A percentile compares a stretch with the other conserved stretches of the same genome.
Evolutionary conservation across 306 rosid species (phyloP).

Genomic region (Acacia crassicarpa): DNA sequence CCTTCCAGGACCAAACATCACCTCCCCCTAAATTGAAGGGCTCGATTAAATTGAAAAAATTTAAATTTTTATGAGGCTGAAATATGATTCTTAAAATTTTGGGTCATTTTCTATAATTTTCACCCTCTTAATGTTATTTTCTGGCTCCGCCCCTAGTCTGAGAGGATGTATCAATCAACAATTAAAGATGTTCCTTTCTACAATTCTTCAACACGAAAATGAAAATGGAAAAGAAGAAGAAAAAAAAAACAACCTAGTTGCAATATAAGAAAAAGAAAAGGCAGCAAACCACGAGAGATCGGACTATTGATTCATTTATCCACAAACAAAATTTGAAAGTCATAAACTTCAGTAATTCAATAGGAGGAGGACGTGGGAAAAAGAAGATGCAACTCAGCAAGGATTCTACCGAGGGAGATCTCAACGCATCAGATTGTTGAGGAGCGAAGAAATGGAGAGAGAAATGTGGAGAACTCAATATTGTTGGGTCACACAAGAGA

Average conservation of each 20-base stretch:
- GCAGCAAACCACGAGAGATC: constrained; percentile 24
- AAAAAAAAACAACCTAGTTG: not conserved
- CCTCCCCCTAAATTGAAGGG: too few relatives aligned
- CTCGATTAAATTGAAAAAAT: too few relatives aligned
- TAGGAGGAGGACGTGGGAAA: not conserved
- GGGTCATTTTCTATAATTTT: too few relatives aligned
- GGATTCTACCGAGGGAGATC: constrained; percentile 34
- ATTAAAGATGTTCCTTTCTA: not conserved
- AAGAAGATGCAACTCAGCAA: constrained; percentile 13
- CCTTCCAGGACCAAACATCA: too few relatives aligned
- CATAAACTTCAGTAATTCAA: not conserved
- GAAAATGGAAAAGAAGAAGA: not conserved
- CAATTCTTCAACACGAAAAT: not conserved
- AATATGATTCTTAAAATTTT: too few relatives aligned
- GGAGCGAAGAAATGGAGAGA: not conserved
- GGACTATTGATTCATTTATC: not conserved
- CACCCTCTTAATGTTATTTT: too few relatives aligned
- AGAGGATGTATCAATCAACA: too few relatives aligned
- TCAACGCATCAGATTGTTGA: constrained; percentile 3
- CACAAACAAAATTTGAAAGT: not conserved
- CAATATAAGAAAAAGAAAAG: not conserved
- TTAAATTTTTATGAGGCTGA: too few relatives aligned
- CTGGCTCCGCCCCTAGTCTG: too few relatives aligned
- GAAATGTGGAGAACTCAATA: not conserved
- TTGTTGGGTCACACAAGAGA: not conserved